Evolutionary conservation across 331 rosid genomes (phyloP), one percentile per base, ranked within the genome.

Genomic region (Malus hybrid): DNA sequence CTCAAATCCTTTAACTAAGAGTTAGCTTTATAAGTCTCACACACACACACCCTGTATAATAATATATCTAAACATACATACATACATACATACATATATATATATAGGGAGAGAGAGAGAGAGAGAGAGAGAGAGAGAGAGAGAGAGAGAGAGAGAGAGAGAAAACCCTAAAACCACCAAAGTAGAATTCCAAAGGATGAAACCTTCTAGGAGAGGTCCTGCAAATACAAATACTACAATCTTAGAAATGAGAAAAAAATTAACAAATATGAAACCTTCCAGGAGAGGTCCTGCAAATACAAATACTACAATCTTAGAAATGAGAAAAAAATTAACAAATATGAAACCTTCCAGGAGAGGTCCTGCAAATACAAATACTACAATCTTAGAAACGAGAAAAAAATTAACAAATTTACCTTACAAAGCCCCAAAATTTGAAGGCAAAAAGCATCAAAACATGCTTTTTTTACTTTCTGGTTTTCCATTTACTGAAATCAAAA

Each of bases 311-410:
- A 77, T 67, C 70, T 79, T 52, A 77, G 68, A 84, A 80, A 76
- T 33, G 10, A 18, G 56, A 14, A n/a, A 55, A 73, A 71, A 6
- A 14, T 8, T 7, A 27, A 61, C 1, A 6, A 28, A 34, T n/a
- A 24, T 24, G 24, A 24, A 24, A 69, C n/a, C 70, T 75, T 74
- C 64, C 16, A 74, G 28, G 3, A 5, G 39, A 79, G 76, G 56
- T 67, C 63, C 73, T 75, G 68, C 69, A 50, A 80, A 22, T 48
- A 59, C 6, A 57, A 10, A 8, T 32, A 50, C 61, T 24, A 29
- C 12, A 63, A 77, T 67, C 70, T 79, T 52, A 77, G 68, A 84
- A 80, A 76, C 42, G 10, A 18, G 56, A 14, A n/a, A 55, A 73
- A 71, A 6, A 14, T 8, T 7, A 27, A 61, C 1, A 6, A 28